Evolutionary conservation across 1,139 yeast species (phyloP).

Genomic region (Nakaseomyces sp.): DNA sequence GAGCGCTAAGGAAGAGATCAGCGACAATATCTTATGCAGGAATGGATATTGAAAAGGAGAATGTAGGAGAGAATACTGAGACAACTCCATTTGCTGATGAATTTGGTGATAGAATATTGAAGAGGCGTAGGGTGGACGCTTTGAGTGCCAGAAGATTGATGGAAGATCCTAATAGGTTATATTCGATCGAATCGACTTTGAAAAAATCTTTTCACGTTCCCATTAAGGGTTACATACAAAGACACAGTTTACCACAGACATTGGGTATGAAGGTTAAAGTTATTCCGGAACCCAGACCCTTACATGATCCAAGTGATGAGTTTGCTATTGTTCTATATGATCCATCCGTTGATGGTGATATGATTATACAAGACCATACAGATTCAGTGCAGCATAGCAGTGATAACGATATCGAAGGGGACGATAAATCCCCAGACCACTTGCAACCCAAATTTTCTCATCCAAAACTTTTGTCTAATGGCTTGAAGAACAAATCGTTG

Average conservation of each 20-base stretch:
- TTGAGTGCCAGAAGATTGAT: slow-evolving; percentile 40
- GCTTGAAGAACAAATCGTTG: slow-evolving; percentile 49
- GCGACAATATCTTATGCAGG: slow-evolving; percentile 18
- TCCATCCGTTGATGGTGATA: slow-evolving; percentile 63
- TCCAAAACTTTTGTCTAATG: slow-evolving; percentile 26
- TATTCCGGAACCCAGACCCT: slow-evolving; percentile 71
- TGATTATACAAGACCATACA: slow-evolving; percentile 25
- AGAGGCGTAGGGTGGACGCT: slow-evolving; percentile 38
- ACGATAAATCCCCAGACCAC: slow-evolving; percentile 8
- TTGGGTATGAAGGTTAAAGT: slow-evolving; percentile 73
- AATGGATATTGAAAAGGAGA: slow-evolving; percentile 32
- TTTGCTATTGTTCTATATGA: slow-evolving; percentile 92
- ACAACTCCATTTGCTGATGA: slow-evolving; percentile 8
- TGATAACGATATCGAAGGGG: slow-evolving; percentile 19
- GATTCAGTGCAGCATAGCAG: slow-evolving; percentile 20
- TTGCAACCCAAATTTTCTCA: slow-evolving; percentile 12
- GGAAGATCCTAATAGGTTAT: slow-evolving; percentile 28
- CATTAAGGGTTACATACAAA: slow-evolving; percentile 35
- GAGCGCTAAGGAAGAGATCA: slow-evolving; percentile 34
- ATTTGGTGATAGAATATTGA: slow-evolving; percentile 10
- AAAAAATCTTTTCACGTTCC: slow-evolving; percentile 45
- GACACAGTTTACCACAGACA: slow-evolving; percentile 50
- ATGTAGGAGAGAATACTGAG: slow-evolving; percentile 38
- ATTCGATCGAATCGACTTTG: slow-evolving; percentile 34
- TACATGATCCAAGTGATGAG: slow-evolving; percentile 89